A percentile compares a stretch with the other conserved stretches of the same genome.
Conservation (phyloP, 2,329 filamentous ascomycete species). For the Furcasterigmium sp. region DNA sequence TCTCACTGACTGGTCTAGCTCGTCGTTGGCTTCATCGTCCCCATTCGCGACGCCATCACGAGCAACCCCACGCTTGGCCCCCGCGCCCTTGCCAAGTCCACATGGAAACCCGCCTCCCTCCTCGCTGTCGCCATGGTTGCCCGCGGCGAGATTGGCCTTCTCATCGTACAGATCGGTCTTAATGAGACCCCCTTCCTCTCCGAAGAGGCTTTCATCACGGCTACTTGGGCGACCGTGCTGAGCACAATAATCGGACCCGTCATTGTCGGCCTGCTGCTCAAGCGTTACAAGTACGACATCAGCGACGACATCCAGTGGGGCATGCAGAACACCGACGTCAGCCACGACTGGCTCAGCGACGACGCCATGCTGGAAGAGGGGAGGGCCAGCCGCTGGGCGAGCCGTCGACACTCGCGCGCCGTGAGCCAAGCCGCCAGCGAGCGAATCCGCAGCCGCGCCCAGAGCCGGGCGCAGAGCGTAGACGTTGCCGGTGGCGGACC, state of each 20-base stretch:
- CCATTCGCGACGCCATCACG: constrained; percentile 23
- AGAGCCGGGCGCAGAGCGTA: background rate
- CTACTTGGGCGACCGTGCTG: constrained; percentile 51
- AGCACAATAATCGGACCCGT: constrained; percentile 51
- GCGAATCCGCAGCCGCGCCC: background rate
- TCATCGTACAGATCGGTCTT: constrained; percentile 34
- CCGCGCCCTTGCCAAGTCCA: constrained; percentile 17
- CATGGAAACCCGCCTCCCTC: constrained; percentile 44
- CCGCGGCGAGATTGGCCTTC: constrained; percentile 55
- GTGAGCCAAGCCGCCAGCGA: constrained; percentile 2
- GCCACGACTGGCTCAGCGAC: constrained; percentile 1
- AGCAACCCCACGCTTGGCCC: constrained; percentile 2
- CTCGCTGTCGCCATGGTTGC: constrained; percentile 55
- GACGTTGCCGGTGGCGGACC: background rate
- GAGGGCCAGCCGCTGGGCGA: constrained; percentile 2
- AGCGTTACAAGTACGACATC: constrained; percentile 4
- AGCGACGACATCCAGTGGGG: constrained; percentile 11
- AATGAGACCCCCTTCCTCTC: constrained; percentile 40
- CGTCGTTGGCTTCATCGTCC: constrained; percentile 14
- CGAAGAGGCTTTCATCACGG: constrained; percentile 46
- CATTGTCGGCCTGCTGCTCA: constrained; percentile 41
- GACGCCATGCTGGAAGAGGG: constrained; percentile 1
- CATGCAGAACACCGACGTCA: constrained; percentile 5
- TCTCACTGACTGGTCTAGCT: constrained; percentile 2
- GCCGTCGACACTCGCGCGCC: constrained; percentile 1